Evolutionary conservation across 805 yeast species (phyloP), one percentile per base, ranked within the genome.

Genomic region (Saccharomycopsis selenospora): DNA sequence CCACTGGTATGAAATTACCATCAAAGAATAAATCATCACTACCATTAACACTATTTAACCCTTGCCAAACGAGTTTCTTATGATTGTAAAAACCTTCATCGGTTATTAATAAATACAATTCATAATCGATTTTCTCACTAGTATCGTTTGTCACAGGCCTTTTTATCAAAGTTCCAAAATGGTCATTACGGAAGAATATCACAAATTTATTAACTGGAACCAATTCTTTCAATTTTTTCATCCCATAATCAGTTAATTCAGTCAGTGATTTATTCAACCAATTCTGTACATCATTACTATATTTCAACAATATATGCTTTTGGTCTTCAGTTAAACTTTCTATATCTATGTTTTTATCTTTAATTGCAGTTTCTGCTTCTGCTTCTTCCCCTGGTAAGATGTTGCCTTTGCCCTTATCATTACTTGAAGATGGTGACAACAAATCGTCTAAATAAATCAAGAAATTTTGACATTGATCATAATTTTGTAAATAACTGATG

Each of bases 101-200:
- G 1, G 93, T 85, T 2, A 85, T 82, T 24, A 91, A 68, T 3
- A 77, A 64, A 59, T 76, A 88, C 27, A 91, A 67, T 47, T 71
- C 71, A 25, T 69, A 70, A 36, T 64, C 66, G 14, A 61, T 63
- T 20, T 62, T 61, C 58, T 80, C 81, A 49, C 64, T 20, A 23
- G 24, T 24, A 13, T 38, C 46, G 4, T 62, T 50, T 40, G 54
- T 58, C 18, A 45, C 48, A 2, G 55, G 54, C 33, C 59, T 61
- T 44, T 61, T 61, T 56, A 70, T 75, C 8, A 90, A 61, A 0
- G 96, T 87, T 54, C 76, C 76, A 64, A 86, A 91, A 62, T 89
- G 96, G 62, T 93, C 90, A 64, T 93, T 91, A 59, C 97, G 73
- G 68, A 90, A 93, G 53, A 91, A 75, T 0, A 91, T 79, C 1